Evolutionary conservation across 257 asterid genomes (phyloP).

Genomic region (Solanum chilense): DNA sequence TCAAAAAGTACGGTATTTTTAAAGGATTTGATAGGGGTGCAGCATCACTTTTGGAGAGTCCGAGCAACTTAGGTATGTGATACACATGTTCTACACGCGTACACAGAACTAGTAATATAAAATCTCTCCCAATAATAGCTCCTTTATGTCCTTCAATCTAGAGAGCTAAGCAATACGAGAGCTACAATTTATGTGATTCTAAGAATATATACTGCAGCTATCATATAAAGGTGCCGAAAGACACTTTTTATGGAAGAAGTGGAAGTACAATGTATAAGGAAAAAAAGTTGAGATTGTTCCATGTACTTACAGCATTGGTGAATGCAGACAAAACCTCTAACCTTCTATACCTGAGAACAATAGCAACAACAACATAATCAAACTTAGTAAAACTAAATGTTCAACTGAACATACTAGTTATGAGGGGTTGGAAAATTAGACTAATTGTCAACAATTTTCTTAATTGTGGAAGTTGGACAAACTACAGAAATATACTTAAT

Average conservation of each 20-base stretch:
- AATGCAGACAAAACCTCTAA: slow-evolving; percentile 86
- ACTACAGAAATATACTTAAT: background rate
- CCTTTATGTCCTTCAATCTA: background rate
- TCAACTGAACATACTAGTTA: background rate
- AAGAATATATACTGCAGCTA: background rate
- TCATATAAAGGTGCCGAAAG: background rate
- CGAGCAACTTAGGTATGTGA: no score
- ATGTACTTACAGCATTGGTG: slow-evolving; percentile 86
- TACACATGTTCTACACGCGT: background rate
- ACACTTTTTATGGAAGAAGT: background rate
- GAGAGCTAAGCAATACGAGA: background rate
- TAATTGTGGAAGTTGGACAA: background rate
- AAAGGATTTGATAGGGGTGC: no score
- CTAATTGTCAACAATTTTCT: background rate
- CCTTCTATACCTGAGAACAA: slow-evolving; percentile 54
- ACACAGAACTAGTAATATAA: background rate
- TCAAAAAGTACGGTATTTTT: no score
- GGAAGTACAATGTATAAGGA: background rate
- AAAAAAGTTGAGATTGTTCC: background rate
- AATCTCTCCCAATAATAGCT: background rate
- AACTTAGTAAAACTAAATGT: background rate
- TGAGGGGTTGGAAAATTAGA: background rate
- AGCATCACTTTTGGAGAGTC: no score
- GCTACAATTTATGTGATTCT: background rate
- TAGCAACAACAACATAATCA: background rate